Evolutionary conservation across 768 basidiomycete genomes (phyloP), one percentile per base, ranked within the genome.

Genomic region (Hortiboletus campestris): DNA sequence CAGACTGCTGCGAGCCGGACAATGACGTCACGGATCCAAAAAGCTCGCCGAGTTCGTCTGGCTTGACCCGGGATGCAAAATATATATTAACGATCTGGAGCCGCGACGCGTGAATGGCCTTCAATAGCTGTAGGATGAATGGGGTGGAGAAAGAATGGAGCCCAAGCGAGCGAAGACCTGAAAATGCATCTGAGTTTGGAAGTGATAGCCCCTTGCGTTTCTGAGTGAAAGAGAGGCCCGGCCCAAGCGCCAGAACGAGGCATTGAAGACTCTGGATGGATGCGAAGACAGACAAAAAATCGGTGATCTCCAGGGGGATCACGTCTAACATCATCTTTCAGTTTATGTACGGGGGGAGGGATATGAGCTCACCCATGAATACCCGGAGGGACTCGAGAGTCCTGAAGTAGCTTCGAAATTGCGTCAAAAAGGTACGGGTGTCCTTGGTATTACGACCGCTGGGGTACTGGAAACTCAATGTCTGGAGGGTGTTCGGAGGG

Each of bases 191-290:
- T 10, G 57, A 9, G 7, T 44, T 35, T 1, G 44, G 28, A 25
- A 62, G 51, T n/a, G 56, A 53, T 2, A 53, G 19, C 4, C 34
- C 43, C 49, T 63, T 62, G 20, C 51, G 49, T 44, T 58, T 62
- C 3, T 9, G 16, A 1, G 41, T 42, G 51, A 63, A 62, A 25
- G 44, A 22, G 32, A 63, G 13, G 5, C 55, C 38, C 6, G 46
- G 52, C 4, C 63, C 63, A 11, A 65, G 55, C 2, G 60, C 60
- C 22, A 65, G 40, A 28, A 65, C 63, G 32, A 66, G 28, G 14
- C 49, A 56, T 28, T 56, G 63, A n/a, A 64, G 64, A 16, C 36
- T 56, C 34, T 49, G 46, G 20, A 63, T n/a, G 32, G 60, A 59
- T 4, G 51, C 51, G 10, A 55, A 65, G 5, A 41, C 46, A 7